A percentile compares a stretch with the other conserved stretches of the same genome.
These are phyloP conservation scores for Aspergillus texensis DNA, from an alignment of 2,329 filamentous ascomycete species.

Conservation along the genomic window DNA sequence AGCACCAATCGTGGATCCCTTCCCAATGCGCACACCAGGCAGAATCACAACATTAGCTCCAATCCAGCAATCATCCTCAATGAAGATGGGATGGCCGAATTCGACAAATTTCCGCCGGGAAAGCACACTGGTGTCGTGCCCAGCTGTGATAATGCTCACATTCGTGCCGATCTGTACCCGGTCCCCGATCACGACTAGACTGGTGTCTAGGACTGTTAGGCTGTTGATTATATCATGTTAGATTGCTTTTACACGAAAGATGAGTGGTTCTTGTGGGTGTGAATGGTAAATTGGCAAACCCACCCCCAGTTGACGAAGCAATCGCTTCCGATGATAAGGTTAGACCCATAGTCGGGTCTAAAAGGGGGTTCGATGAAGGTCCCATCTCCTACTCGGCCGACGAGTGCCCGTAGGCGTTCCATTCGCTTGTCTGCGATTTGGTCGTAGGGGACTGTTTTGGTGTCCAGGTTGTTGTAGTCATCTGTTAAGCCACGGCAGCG, in stretches of 20 bases:
- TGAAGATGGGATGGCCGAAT: constrained; percentile 51
- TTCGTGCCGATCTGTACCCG: constrained; percentile 57
- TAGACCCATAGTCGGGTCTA: constrained; percentile 36
- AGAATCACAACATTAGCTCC: constrained; percentile 51
- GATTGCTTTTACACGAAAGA: fast-evolving
- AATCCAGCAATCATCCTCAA: constrained; percentile 55
- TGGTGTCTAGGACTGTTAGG: constrained; percentile 57
- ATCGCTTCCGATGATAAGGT: constrained; percentile 33
- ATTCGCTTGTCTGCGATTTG: constrained; percentile 28
- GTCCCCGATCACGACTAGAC: constrained; percentile 57
- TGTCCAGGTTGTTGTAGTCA: constrained; percentile 35
- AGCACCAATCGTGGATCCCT: constrained; percentile 46
- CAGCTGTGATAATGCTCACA: constrained; percentile 56
- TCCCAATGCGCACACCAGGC: constrained; percentile 47
- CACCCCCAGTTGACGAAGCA: constrained; percentile 39
- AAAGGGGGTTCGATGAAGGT: constrained; percentile 38
- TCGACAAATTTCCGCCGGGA: constrained; percentile 54
- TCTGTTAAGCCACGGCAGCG: constrained; percentile 28
- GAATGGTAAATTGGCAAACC: background rate
- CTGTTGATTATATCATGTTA: constrained; percentile 43
- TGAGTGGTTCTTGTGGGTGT: background rate
- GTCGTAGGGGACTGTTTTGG: constrained; percentile 29
- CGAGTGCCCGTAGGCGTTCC: constrained; percentile 29
- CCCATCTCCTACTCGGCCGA: constrained; percentile 32
- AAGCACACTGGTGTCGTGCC: constrained; percentile 55